Base-by-base conservation (phyloP, 495 filamentous ascomycete species). In the Xylaria intraflava region DNA sequence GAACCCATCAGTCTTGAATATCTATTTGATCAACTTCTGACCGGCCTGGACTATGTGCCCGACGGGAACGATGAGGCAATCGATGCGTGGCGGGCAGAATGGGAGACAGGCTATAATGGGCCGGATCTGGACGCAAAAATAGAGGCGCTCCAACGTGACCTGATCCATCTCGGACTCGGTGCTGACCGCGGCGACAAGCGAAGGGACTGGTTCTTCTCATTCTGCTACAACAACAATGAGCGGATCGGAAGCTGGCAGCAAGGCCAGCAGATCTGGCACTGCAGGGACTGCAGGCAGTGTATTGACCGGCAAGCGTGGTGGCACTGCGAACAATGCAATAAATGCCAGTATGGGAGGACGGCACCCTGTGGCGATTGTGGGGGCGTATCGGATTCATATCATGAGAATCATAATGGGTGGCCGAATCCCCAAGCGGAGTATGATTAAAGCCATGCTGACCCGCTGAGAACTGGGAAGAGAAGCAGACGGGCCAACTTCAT, bases 31-130 rank as follows among this genome's bases (percentile, higher is more conserved):
- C 44, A 55, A 17, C 38, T 55, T 19, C 45, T 55, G 26, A 30
- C 45, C 14, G 45, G 52, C 12, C 45, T 55, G 3, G 52, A 55
- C 27, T 48, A 55, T 24, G 52, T 55, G 6, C 52, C 52, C 23
- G 45, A 55, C 29, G 52, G 52, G 8, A 55, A 55, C 45, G 52
- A 55, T 12, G n/a, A 43, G 38, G 52, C 52, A 35, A 55, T 55
- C n/a, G 52, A 55, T 27, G 52, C 52, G 33, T 55, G 52, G 52
- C 44, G 52, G 52, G 36, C 23, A 24, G 35, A 40, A 43, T 55
- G 52, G 52, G 36, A 49, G 22, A 55, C 52, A 6, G 22, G 26
- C 38, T 55, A 43, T 24, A 35, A 14, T 23, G 52, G 52, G 6
- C 52, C 52, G 17, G 52, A 55, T 29, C 44, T 45, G n/a, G 44